phyloP scores from a whole-genome alignment of 805 yeast species.

The Metschnikowia arizonensis region DNA sequence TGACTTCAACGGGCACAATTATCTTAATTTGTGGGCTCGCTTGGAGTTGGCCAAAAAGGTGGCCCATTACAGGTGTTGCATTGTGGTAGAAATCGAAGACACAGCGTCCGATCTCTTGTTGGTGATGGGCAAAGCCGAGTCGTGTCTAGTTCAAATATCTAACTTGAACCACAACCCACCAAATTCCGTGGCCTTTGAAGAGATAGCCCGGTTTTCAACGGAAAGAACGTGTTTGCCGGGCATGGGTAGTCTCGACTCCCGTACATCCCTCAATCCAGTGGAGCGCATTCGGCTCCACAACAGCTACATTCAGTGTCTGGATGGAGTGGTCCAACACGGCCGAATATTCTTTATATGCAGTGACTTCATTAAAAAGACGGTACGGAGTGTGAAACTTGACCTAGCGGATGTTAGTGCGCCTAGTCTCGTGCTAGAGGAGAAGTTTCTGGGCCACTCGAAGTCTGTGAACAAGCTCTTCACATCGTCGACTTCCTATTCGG shows the following conservation, averaged over 20 bases:
- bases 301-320: slow-evolving; percentile 7
- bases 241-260: background rate
- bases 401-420: slow-evolving; percentile 10
- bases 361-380: slow-evolving; percentile 34
- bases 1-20: slow-evolving; percentile 54
- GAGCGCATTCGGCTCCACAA: background rate
- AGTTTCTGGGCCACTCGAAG: slow-evolving; percentile 82
- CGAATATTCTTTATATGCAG: slow-evolving; percentile 28
- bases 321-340: background rate
- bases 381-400: slow-evolving; percentile 25
- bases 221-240: slow-evolving; percentile 11
- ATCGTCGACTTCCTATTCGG: slow-evolving; percentile 41
- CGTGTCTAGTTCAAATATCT: slow-evolving; percentile 44
- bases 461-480: slow-evolving; percentile 65
- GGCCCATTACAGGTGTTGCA: slow-evolving; percentile 5
- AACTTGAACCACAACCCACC: slow-evolving; percentile 57
- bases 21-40: slow-evolving; percentile 55
- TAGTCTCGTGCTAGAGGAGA: slow-evolving; percentile 29
- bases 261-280: background rate
- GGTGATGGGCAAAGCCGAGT: slow-evolving; percentile 31
- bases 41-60: slow-evolving; percentile 23
- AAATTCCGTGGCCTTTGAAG: slow-evolving; percentile 41
- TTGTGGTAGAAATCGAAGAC: slow-evolving; percentile 2
- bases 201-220: slow-evolving; percentile 23
- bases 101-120: slow-evolving; percentile 32